Evolutionary conservation across 805 yeast species (phyloP).

Genomic region (Yamadazyma sp.): DNA sequence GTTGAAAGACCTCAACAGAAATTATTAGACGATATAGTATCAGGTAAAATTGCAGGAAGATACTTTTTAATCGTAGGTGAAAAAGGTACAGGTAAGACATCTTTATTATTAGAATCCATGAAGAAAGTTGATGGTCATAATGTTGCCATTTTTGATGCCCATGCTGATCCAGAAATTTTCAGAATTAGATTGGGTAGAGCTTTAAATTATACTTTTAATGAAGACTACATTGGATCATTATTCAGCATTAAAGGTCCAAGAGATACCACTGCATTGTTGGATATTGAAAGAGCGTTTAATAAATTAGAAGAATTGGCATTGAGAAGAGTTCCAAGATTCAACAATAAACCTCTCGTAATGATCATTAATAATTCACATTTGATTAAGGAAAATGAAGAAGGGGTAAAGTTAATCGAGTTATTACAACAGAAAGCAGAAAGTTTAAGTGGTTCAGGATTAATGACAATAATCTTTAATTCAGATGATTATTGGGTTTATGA

Average conservation of each 20-base stretch:
- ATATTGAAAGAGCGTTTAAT: slow-evolving; percentile 78
- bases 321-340: slow-evolving; percentile 33
- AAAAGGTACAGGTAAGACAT: slow-evolving; percentile 83
- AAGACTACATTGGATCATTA: slow-evolving; percentile 79
- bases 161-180: slow-evolving; percentile 81
- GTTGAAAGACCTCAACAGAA: slow-evolving; percentile 68
- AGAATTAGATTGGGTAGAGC: slow-evolving; percentile 76
- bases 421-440: slow-evolving; percentile 82
- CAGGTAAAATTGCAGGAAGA: slow-evolving; percentile 63
- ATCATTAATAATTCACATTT: slow-evolving; percentile 75
- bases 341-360: slow-evolving; percentile 57
- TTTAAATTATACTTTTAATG: slow-evolving; percentile 66
- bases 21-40: slow-evolving; percentile 59
- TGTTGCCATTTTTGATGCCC: slow-evolving; percentile 75
- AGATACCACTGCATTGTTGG: slow-evolving; percentile 77
- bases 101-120: slow-evolving; percentile 70
- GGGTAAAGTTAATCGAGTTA: slow-evolving; percentile 64
- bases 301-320: slow-evolving; percentile 73
- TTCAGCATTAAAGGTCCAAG: slow-evolving; percentile 82
- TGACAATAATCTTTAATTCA: slow-evolving; percentile 68
- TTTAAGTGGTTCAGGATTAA: slow-evolving; percentile 69
- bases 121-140: slow-evolving; percentile 58
- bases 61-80: slow-evolving; percentile 76
- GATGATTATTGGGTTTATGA: slow-evolving; percentile 90
- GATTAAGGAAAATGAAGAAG: slow-evolving; percentile 73